Evolutionary conservation across 1,284 basidiomycete genomes (phyloP).

Genomic region (Sanguinoderma infundibulare): DNA sequence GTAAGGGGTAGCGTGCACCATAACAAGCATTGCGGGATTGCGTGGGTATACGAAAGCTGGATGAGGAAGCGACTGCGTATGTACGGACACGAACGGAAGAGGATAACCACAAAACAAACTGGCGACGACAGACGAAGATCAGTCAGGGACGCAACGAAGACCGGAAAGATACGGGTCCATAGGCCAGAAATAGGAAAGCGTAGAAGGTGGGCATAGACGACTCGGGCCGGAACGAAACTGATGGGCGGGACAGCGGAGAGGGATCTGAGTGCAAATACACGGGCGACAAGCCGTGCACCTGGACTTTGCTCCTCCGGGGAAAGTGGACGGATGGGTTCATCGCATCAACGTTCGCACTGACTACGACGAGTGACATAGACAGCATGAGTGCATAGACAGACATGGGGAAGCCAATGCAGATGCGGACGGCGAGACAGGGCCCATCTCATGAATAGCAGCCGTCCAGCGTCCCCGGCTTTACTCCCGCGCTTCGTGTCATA

Average conservation of each 20-base stretch:
- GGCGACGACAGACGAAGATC: conserved; percentile 3
- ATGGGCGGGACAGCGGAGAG: neutral
- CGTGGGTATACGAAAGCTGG: conserved; percentile 30
- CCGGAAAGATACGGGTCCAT: neutral
- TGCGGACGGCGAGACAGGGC: conserved; percentile 9
- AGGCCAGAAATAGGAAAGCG: neutral
- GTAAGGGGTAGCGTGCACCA: conserved; percentile 21
- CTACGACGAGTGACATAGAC: conserved; percentile 27
- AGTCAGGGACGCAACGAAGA: conserved; percentile 1
- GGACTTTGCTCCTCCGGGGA: neutral
- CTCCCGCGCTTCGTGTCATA: conserved; percentile 44
- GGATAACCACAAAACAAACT: conserved; percentile 15
- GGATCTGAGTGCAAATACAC: neutral
- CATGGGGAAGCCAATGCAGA: conserved; percentile 18
- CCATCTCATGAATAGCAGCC: conserved; percentile 7
- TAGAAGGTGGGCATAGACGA: neutral
- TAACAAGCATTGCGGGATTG: conserved; percentile 28
- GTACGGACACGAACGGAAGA: conserved; percentile 8
- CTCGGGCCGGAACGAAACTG: conserved; percentile 1
- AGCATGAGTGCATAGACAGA: conserved; percentile 22
- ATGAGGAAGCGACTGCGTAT: conserved; percentile 25
- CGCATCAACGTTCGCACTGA: conserved; percentile 21
- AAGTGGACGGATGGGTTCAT: conserved; percentile 6
- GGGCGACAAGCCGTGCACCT: neutral
- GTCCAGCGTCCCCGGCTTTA: conserved; percentile 11